Base-by-base conservation (phyloP, 371 early-diverging fungal species). In the Dichotomocladium elegans region DNA sequence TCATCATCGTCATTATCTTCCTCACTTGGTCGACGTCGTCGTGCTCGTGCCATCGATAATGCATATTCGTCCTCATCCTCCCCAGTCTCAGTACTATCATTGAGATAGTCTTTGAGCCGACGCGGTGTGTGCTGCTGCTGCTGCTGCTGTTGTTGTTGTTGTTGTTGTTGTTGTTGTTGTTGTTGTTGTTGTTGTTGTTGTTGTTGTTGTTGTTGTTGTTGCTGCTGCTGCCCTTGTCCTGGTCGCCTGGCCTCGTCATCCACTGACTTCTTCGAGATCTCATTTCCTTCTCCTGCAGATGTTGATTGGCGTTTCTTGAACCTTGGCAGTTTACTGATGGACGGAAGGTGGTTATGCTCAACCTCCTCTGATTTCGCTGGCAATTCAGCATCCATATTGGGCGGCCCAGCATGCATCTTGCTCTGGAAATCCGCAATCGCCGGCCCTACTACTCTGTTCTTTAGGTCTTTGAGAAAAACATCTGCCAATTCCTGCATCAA, bases 391-490 rank as follows among this genome's bases (percentile, higher is more conserved):
- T 48, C 21, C 21, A 34, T 3, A 19, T 12, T 22, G 52, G 29
- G 7, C 35, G 30, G 22, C 33, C 47, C 29, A 49, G 57, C 26
- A 50, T 53, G 30, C 48, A 46, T 41, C 51, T 49, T 51, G 42
- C 41, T 53, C 57, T 52, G 56, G 47, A 74, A 79, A 27, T 85
- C 83, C 44, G 77, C 70, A 34, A 85, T 77, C 19, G 60, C 67
- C 1, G 82, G 82, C 1, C 70, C 75, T 4, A 80, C 77, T 19
- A 85, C 68, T 21, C 83, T 77, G 27, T 69, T 78, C 26, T 78
- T 74, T 9, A 85, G 47, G 58, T 85, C 83, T 42, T 80, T 82
- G n/a, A 81, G 24, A 45, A 85, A 81, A 3, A 85, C 79, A 35
- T 81, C 75, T 11, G 72, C 66, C 22, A 85, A 61, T 55, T 82